A percentile compares a stretch with the other conserved stretches of the same genome.
phyloP scores from a whole-genome alignment of 2,329 filamentous ascomycete species.

The Hypomyces perniciosus region DNA sequence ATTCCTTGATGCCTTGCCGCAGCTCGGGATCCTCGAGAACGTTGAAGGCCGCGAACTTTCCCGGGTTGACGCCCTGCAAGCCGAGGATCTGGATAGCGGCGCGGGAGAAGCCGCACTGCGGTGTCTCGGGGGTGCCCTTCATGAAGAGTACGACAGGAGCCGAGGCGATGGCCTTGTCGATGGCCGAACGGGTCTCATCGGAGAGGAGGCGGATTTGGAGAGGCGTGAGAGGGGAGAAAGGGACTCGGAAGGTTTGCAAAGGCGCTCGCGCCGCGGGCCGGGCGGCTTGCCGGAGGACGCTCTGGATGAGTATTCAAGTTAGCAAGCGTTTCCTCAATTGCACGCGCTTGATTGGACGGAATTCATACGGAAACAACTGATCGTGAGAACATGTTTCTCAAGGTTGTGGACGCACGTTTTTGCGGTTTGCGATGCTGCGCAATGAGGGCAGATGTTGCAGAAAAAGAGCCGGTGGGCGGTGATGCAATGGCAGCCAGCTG shows the following conservation, averaged over 20 bases:
- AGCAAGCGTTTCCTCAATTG: not conserved
- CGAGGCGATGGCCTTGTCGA: constrained; percentile 82
- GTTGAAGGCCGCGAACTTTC: constrained; percentile 97
- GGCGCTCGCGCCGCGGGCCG: constrained; percentile 27
- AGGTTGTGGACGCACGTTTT: not conserved
- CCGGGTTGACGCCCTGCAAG: constrained; percentile 87
- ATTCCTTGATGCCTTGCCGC: constrained; percentile 92
- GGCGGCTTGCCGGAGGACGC: constrained; percentile 31
- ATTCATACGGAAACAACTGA: constrained; percentile 20
- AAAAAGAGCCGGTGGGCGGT: constrained; percentile 2
- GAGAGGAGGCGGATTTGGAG: constrained; percentile 66
- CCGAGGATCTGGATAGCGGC: constrained; percentile 93
- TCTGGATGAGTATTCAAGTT: constrained; percentile 19
- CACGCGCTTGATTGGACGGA: not conserved
- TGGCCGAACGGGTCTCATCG: constrained; percentile 70
- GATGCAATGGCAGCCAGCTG: constrained; percentile 12
- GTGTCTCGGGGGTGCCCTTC: constrained; percentile 96
- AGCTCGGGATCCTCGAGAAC: constrained; percentile 88
- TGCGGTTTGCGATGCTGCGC: not conserved
- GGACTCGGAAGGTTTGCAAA: constrained; percentile 19
- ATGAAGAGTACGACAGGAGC: constrained; percentile 97
- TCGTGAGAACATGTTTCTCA: constrained; percentile 21
- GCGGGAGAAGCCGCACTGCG: constrained; percentile 94
- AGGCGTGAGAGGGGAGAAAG: constrained; percentile 21
- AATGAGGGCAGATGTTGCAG: not conserved